Conservation (phyloP, 179 eudicot species). For the Corrigiola litoralis region DNA sequence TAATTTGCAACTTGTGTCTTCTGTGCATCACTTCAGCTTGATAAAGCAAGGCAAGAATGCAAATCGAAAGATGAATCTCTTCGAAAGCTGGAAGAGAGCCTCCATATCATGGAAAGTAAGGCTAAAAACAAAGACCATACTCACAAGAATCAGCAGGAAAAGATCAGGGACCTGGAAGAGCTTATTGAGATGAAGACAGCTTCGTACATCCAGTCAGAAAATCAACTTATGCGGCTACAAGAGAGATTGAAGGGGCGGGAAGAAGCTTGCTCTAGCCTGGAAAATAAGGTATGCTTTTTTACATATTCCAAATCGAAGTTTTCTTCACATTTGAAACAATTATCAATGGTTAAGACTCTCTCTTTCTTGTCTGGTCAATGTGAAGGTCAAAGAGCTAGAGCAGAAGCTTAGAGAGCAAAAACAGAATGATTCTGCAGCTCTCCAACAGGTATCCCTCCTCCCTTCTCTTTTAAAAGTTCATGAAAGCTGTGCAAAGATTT, state of each 20-base stretch:
- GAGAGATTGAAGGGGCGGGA: conserved; percentile 69
- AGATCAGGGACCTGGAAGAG: conserved; percentile 54
- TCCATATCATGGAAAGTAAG: conserved; percentile 51
- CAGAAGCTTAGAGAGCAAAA: conserved; percentile 55
- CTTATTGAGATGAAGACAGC: conserved; percentile 52
- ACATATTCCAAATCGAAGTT: background rate
- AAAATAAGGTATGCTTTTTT: conserved; percentile 51
- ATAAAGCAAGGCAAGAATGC: conserved; percentile 53
- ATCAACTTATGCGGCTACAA: conserved; percentile 53
- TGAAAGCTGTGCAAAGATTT: too few species aligned
- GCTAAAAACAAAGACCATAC: conserved; percentile 60
- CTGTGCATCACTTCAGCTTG: conserved; percentile 32
- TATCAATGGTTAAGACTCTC: conserved; percentile 5
- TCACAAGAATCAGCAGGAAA: conserved; percentile 56
- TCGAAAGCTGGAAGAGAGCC: conserved; percentile 55
- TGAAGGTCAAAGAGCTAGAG: conserved; percentile 77
- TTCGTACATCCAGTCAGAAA: conserved; percentile 58
- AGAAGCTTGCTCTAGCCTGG: conserved; percentile 55
- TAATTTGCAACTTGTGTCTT: background rate
- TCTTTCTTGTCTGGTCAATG: background rate
- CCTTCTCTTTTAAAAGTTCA: background rate
- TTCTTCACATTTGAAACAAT: background rate
- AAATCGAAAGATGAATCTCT: conserved; percentile 57
- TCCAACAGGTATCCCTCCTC: conserved; percentile 42
- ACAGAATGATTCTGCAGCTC: conserved; percentile 47